These are phyloP conservation scores for Fraxinus quadrangulata DNA, from an alignment of 257 asterid species.

Conservation along the genomic window DNA sequence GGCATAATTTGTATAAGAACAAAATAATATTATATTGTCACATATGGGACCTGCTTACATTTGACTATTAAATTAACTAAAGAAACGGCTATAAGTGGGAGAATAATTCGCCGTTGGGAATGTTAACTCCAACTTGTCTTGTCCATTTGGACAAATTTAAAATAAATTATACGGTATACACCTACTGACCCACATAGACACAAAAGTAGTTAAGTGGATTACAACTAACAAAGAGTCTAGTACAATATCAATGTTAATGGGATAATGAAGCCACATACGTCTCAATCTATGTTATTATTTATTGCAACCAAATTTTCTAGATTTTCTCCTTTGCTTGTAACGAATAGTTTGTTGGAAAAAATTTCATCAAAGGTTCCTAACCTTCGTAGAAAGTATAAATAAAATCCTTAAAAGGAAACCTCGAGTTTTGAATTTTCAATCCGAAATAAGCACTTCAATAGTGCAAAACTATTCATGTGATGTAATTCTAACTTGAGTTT, in stretches of 20 bases:
- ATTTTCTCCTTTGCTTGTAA: not conserved
- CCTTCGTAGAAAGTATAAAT: not conserved
- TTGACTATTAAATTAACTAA: not conserved
- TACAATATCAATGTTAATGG: not conserved
- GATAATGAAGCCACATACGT: conserved; percentile 10
- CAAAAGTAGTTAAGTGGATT: conserved; percentile 30
- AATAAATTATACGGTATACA: not conserved
- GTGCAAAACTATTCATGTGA: not conserved
- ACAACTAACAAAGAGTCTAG: conserved; percentile 34
- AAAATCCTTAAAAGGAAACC: not conserved
- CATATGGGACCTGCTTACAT: not conserved
- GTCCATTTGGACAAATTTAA: not conserved
- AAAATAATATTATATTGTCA: not conserved
- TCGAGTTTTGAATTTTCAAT: no score
- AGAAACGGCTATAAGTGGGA: not conserved
- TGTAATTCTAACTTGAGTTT: no score
- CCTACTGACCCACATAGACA: not conserved
- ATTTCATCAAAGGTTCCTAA: not conserved
- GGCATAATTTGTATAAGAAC: not conserved
- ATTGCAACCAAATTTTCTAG: not conserved
- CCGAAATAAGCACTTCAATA: not conserved
- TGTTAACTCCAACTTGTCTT: not conserved
- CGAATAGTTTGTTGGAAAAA: no score
- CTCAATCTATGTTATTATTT: conserved; percentile 6
- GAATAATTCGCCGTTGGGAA: conserved; percentile 3